phyloP scores from a whole-genome alignment of 2,329 filamentous ascomycete genomes.

The Cryphonectria naterciae region DNA sequence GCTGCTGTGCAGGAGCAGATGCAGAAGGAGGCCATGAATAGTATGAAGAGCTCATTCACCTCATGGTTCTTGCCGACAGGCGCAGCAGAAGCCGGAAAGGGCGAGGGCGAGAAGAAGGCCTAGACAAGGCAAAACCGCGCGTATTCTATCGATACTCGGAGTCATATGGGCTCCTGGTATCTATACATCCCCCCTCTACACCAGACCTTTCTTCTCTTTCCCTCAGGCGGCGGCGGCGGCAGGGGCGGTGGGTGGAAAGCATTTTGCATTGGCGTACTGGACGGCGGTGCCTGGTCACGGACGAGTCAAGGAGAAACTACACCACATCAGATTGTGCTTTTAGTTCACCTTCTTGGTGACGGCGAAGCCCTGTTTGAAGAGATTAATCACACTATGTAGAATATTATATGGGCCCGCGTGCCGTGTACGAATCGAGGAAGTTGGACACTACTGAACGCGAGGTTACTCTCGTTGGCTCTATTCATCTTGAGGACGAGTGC shows the following conservation, averaged over 20 bases:
- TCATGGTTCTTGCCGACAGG: constrained; percentile 51
- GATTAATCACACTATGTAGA: background rate
- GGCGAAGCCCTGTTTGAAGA: background rate
- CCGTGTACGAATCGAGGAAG: background rate
- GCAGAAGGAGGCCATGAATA: constrained; percentile 88
- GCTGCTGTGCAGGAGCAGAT: constrained; percentile 84
- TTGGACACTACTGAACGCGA: background rate
- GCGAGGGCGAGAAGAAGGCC: constrained; percentile 5
- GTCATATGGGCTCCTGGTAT: constrained; percentile 10
- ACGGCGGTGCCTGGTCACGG: background rate
- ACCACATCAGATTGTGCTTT: background rate
- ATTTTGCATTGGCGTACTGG: constrained; percentile 25
- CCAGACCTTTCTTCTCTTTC: constrained; percentile 1
- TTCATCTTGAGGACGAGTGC: too few relatives aligned
- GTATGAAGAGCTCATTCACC: constrained; percentile 80
- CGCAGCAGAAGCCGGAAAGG: constrained; percentile 1
- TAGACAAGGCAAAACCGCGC: background rate
- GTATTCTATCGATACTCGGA: background rate
- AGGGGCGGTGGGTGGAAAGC: constrained; percentile 12
- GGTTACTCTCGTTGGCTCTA: background rate
- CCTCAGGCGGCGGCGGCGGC: background rate
- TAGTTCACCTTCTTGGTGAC: background rate
- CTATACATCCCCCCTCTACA: constrained; percentile 10
- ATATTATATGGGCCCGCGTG: background rate
- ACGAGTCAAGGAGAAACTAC: background rate